Percentiles rank a stretch among this genome's conserved stretches.
Conservation (phyloP, 371 early-diverging fungal genomes). For the Rhizopus arrhizus region DNA sequence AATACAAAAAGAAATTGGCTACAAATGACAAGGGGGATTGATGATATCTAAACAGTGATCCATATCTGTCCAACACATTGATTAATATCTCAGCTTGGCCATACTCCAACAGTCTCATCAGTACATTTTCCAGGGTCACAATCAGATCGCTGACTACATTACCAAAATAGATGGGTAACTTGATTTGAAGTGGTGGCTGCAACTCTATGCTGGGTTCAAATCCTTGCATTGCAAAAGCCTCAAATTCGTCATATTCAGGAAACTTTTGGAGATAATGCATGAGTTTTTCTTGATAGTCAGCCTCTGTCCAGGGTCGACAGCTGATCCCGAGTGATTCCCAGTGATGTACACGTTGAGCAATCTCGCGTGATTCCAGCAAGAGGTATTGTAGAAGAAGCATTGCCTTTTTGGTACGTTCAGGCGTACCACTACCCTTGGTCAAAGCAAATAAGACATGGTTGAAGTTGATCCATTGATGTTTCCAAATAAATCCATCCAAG, state of each 20-base stretch:
- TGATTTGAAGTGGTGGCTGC: conserved; percentile 54
- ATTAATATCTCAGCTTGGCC: conserved; percentile 61
- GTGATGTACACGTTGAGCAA: conserved; percentile 60
- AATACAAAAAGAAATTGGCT: conserved; percentile 67
- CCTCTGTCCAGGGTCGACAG: conserved; percentile 75
- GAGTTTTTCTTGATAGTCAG: conserved; percentile 67
- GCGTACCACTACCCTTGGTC: conserved; percentile 62
- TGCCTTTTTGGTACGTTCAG: conserved; percentile 47
- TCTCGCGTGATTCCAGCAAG: conserved; percentile 64
- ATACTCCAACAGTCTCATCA: conserved; percentile 73
- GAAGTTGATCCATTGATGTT: conserved; percentile 68
- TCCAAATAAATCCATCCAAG: conserved; percentile 75
- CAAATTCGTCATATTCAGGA: conserved; percentile 79
- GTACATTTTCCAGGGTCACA: conserved; percentile 65
- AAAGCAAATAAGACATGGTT: conserved; percentile 76
- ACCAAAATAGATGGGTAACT: conserved; percentile 73
- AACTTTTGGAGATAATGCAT: conserved; percentile 63
- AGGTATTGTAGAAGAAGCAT: conserved; percentile 60
- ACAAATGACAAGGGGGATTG: conserved; percentile 71
- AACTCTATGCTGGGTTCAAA: conserved; percentile 36
- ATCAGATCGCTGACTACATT: conserved; percentile 71
- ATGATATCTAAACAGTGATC: conserved; percentile 70
- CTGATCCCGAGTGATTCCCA: conserved; percentile 70
- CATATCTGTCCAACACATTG: conserved; percentile 67
- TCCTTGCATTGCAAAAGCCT: conserved; percentile 59